Percentiles rank a stretch among this genome's conserved stretches.
phyloP scores from a whole-genome alignment of 2,329 filamentous ascomycete genomes.

The Stemphylium lycopersici region DNA sequence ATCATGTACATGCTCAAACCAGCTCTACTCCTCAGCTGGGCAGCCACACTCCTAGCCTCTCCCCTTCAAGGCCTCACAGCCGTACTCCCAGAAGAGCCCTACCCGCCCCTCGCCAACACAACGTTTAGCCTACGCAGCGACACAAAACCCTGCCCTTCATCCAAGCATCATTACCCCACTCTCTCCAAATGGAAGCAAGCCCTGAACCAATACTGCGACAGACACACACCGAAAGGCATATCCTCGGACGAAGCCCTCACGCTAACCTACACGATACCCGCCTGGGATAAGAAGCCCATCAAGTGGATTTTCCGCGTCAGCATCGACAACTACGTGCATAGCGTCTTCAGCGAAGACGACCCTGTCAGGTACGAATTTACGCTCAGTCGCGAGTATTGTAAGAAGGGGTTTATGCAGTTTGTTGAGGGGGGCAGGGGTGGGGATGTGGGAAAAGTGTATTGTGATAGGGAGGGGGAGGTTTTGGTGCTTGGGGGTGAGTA shows the following conservation, averaged over 20 bases:
- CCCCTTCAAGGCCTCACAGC: neutral
- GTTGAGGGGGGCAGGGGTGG: neutral
- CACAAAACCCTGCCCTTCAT: neutral
- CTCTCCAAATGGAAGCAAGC: neutral
- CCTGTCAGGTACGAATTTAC: neutral
- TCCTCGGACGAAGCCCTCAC: neutral
- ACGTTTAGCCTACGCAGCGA: neutral
- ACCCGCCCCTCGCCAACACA: neutral
- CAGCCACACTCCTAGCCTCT: neutral
- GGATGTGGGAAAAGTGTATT: neutral
- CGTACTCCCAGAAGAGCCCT: neutral
- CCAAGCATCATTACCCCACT: neutral
- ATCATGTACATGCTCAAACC: neutral
- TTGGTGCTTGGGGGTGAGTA: neutral
- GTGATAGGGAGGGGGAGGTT: neutral
- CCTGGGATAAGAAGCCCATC: conserved; percentile 3
- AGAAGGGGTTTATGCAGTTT: neutral
- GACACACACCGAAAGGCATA: neutral
- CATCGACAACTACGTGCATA: neutral
- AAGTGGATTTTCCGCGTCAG: conserved; percentile 6
- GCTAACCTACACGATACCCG: neutral
- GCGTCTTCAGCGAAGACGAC: neutral
- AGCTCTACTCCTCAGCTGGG: neutral
- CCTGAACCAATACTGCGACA: conserved; percentile 2
- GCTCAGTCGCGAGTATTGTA: neutral